Evolutionary conservation across 192 early-diverging fungal genomes (phyloP).

Genomic region (Coemansia sp.): DNA sequence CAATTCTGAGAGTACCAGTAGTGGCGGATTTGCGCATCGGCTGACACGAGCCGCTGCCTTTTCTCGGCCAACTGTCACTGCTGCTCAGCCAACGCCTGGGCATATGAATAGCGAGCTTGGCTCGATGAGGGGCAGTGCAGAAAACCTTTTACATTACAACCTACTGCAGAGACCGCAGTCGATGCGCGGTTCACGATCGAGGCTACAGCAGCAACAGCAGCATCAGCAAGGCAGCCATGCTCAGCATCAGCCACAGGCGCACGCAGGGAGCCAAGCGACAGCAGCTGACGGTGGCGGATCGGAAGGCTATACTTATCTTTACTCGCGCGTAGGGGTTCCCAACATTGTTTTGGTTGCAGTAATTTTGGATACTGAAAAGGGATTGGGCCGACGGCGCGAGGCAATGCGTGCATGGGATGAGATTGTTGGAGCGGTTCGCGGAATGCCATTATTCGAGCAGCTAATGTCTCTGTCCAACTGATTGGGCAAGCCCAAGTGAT

Average conservation of each 20-base stretch:
- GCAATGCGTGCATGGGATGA: conserved; percentile 46
- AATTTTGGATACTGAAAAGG: conserved; percentile 42
- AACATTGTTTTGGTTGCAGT: conserved; percentile 45
- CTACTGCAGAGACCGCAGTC: conserved; percentile 1
- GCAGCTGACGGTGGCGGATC: conserved; percentile 20
- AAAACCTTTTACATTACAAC: neutral
- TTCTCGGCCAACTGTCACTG: neutral
- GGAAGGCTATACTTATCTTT: conserved; percentile 50
- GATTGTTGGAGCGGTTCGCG: conserved; percentile 46
- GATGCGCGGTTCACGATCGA: neutral
- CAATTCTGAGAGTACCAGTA: neutral
- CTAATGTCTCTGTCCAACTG: conserved; percentile 30
- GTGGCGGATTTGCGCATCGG: conserved; percentile 24
- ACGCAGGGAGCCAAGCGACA: conserved; percentile 7
- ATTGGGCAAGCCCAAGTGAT: neutral
- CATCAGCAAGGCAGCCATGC: neutral
- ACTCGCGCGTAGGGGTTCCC: conserved; percentile 45
- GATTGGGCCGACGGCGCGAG: conserved; percentile 40
- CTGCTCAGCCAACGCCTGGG: neutral
- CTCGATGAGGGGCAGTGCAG: conserved; percentile 1
- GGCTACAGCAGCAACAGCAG: conserved; percentile 14
- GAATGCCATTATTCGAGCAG: conserved; percentile 36
- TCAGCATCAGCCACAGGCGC: conserved; percentile 2
- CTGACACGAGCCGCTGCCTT: conserved; percentile 20
- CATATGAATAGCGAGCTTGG: neutral